Base-by-base conservation (phyloP, 805 yeast species). In the Metschnikowia continentalis region DNA sequence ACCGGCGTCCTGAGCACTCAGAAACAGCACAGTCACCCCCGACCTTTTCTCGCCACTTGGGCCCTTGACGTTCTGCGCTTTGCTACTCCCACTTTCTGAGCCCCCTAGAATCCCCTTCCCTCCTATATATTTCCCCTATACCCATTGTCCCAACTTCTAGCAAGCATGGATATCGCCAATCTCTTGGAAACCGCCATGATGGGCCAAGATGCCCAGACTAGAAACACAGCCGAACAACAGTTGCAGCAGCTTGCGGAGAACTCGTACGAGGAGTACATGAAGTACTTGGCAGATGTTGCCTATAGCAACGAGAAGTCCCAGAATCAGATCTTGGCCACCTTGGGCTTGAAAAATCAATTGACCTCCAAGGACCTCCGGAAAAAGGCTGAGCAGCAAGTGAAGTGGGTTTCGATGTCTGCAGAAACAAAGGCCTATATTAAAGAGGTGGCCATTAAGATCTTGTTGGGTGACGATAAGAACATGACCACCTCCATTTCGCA, bases 401-500 rank as follows among this genome's bases (percentile, higher is more conserved):
- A 94, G 55, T 92, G 98, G 97, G 65, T 84, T 36, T 65, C 75
- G 23, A 66, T 90, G 51, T 88, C 81, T 49, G 64, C 62, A 2
- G 75, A 70, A 5, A 73, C 80, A 32, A 88, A 83, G 67, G 62
- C 70, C 7, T 80, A 81, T 55, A 85, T 92, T 64, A 90, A 89
- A 72, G 75, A 77, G 42, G 75, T 78, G 32, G 61, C 73, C 5
- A 67, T 92, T 46, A 70, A 71, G 41, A 81, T 91, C 2, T 79
- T 94, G 50, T 66, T 84, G 50, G 77, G 88, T 15, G 65, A 72
- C n/a, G 81, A 83, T 60, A 87, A 81, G 56, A 80, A 89, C 62
- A 96, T 92, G 50, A 94, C 96, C 32, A 82, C 84, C 51, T 79
- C 96, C 30, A 86, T 92, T 23, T 96, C 99, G 22, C 97, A 92